A percentile compares a stretch with the other conserved stretches of the same genome.
Conservation (phyloP, 2,329 filamentous ascomycete species). For the Dichotomopilus funicola region DNA sequence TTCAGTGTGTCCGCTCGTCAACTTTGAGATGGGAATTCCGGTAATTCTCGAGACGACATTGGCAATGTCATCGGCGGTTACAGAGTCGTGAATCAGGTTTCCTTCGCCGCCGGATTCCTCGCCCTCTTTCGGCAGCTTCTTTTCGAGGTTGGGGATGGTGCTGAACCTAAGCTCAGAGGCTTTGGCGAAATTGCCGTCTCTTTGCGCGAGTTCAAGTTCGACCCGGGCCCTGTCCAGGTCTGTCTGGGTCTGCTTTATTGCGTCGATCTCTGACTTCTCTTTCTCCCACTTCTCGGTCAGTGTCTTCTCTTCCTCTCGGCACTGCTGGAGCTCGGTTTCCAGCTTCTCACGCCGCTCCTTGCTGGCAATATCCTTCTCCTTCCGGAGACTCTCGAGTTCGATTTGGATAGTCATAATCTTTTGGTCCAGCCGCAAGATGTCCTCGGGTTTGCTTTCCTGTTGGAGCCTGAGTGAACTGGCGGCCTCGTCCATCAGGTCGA, state of each 20-base stretch:
- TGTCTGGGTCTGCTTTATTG: constrained; percentile 79
- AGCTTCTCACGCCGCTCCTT: constrained; percentile 82
- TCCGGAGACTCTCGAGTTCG: constrained; percentile 86
- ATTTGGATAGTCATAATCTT: constrained; percentile 98
- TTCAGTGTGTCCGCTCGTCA: constrained; percentile 89
- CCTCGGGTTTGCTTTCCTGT: constrained; percentile 93
- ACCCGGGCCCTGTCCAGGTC: constrained; percentile 80
- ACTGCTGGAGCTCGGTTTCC: constrained; percentile 65
- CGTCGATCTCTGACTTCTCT: constrained; percentile 77
- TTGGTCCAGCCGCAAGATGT: constrained; percentile 85
- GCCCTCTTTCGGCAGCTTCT: constrained; percentile 71
- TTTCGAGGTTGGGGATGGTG: constrained; percentile 73
- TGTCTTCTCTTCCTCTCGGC: constrained; percentile 67
- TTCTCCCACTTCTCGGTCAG: constrained; percentile 85
- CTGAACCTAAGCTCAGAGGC: constrained; percentile 90
- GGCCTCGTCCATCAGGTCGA: constrained; percentile 93
- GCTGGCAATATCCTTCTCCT: constrained; percentile 87
- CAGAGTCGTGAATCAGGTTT: constrained; percentile 80
- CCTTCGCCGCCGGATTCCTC: constrained; percentile 38
- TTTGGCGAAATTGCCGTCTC: constrained; percentile 79
- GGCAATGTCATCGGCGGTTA: constrained; percentile 93
- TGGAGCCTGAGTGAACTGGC: constrained; percentile 84
- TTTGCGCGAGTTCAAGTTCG: constrained; percentile 80
- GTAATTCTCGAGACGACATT: constrained; percentile 85
- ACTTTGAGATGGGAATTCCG: constrained; percentile 84